phyloP scores from a whole-genome alignment of 108 stramenopile genomes.

The Skeletonema tropicum region DNA sequence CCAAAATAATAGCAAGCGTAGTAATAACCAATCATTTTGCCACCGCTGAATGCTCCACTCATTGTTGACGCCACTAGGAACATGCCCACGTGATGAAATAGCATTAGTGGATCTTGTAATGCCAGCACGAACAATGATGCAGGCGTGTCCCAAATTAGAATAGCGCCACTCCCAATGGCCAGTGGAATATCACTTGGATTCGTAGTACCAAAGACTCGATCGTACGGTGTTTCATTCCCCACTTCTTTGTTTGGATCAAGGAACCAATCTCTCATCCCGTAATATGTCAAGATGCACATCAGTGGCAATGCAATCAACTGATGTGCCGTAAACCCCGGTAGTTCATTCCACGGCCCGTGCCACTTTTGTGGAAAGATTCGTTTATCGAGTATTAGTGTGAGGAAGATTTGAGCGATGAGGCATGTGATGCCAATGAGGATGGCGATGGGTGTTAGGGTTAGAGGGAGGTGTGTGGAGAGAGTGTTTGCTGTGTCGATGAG shows the following conservation, averaged over 20 bases:
- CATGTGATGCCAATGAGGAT: slow-evolving; percentile 33
- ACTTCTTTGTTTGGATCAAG: not conserved
- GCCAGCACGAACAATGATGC: slow-evolving; percentile 15
- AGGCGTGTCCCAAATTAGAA: slow-evolving; percentile 75
- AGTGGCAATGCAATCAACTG: slow-evolving; percentile 54
- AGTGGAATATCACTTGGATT: slow-evolving; percentile 23
- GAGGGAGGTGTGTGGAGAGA: slow-evolving; percentile 24
- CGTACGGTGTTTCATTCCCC: slow-evolving; percentile 13
- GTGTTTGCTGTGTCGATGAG: not conserved
- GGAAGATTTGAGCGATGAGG: slow-evolving; percentile 30
- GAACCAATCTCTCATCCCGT: slow-evolving; percentile 51
- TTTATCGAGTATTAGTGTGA: slow-evolving; percentile 29
- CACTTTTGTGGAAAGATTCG: slow-evolving; percentile 17
- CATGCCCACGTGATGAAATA: slow-evolving; percentile 67
- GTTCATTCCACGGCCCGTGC: slow-evolving; percentile 57
- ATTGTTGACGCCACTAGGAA: slow-evolving; percentile 50
- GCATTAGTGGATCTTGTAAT: slow-evolving; percentile 54
- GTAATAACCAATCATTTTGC: slow-evolving; percentile 50
- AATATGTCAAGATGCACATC: slow-evolving; percentile 58
- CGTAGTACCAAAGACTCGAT: slow-evolving; percentile 27
- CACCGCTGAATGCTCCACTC: slow-evolving; percentile 42
- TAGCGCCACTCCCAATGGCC: slow-evolving; percentile 40
- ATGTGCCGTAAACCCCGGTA: slow-evolving; percentile 64
- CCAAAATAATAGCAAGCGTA: slow-evolving; percentile 75
- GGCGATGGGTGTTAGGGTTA: slow-evolving; percentile 42